A percentile compares a stretch with the other conserved stretches of the same genome.
phyloP scores from a whole-genome alignment of 768 basidiomycete species.

The Ephemerocybe angulata region DNA sequence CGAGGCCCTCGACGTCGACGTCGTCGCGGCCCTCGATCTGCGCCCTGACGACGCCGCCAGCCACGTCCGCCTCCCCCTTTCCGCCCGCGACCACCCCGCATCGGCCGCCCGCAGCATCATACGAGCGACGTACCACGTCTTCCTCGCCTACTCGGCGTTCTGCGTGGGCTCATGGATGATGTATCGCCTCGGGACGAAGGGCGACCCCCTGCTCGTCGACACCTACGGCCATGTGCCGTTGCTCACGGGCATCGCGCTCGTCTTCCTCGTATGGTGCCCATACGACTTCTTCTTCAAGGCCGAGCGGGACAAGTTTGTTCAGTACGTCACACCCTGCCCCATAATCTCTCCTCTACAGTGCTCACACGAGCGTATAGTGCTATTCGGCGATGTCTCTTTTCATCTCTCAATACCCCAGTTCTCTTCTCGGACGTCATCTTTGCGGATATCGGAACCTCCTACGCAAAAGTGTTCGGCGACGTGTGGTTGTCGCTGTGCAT shows the following conservation, averaged over 20 bases:
- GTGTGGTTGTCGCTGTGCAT: slow-evolving; percentile 85
- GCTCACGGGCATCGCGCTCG: slow-evolving; percentile 55
- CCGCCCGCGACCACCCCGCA: not conserved
- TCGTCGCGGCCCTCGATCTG: slow-evolving; percentile 65
- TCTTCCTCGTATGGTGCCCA: slow-evolving; percentile 62
- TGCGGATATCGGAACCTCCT: slow-evolving; percentile 94
- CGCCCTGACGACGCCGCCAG: slow-evolving; percentile 34
- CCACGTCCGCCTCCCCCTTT: slow-evolving; percentile 13
- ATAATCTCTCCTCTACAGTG: slow-evolving; percentile 4
- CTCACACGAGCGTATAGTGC: slow-evolving; percentile 41
- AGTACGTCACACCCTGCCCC: slow-evolving; percentile 47
- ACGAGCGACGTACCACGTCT: slow-evolving; percentile 46
- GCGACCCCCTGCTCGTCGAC: slow-evolving; percentile 61
- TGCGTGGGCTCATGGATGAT: slow-evolving; percentile 64
- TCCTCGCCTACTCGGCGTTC: slow-evolving; percentile 56
- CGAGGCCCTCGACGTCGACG: slow-evolving; percentile 69
- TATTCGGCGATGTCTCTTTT: slow-evolving; percentile 68
- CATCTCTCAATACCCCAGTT: slow-evolving; percentile 56
- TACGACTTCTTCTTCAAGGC: slow-evolving; percentile 60
- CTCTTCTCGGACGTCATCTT: slow-evolving; percentile 91
- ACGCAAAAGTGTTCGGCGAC: slow-evolving; percentile 95
- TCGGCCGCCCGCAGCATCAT: not conserved
- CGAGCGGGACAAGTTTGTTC: slow-evolving; percentile 74
- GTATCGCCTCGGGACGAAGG: slow-evolving; percentile 59
- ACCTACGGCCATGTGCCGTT: slow-evolving; percentile 73